Conservation (phyloP, 2,329 filamentous ascomycete species). For the Diatrype stigma region DNA sequence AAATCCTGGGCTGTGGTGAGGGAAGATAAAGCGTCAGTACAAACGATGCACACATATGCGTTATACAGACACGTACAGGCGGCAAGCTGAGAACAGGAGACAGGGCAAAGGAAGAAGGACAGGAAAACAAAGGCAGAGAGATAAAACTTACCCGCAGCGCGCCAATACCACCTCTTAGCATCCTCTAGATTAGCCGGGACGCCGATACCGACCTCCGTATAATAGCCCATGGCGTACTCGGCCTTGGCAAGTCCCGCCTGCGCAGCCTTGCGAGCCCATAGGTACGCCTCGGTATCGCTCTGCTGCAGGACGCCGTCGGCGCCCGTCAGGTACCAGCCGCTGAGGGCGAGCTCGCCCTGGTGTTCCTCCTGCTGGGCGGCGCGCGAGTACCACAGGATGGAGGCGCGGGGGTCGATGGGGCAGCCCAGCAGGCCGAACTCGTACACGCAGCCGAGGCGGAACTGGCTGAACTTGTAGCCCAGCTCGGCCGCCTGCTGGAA, state of each 20-base stretch:
- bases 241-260: constrained; percentile 85
- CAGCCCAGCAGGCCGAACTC: constrained; percentile 86
- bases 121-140: not conserved
- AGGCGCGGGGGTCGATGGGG: constrained; percentile 74
- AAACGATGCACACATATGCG: not conserved
- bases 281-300: constrained; percentile 91
- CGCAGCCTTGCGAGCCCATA: constrained; percentile 94
- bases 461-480: constrained; percentile 94
- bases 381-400: constrained; percentile 90
- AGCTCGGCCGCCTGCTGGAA: constrained; percentile 83
- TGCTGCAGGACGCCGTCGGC: constrained; percentile 82
- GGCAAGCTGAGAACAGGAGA: too few species aligned
- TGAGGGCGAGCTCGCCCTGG: constrained; percentile 79
- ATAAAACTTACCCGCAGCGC: constrained; percentile 78
- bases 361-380: constrained; percentile 93
- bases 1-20: constrained; percentile 92
- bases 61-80: too few species aligned
- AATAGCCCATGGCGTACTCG: constrained; percentile 97
- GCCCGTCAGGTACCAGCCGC: constrained; percentile 94
- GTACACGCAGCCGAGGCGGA: constrained; percentile 78
- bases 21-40: not conserved
- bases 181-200: constrained; percentile 83
- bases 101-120: too few species aligned
- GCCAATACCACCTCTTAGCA: constrained; percentile 97
- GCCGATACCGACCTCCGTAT: constrained; percentile 92